A percentile compares a stretch with the other conserved stretches of the same genome.
phyloP scores from a whole-genome alignment of 2,329 filamentous ascomycete species.

The Cordyceps javanica region DNA sequence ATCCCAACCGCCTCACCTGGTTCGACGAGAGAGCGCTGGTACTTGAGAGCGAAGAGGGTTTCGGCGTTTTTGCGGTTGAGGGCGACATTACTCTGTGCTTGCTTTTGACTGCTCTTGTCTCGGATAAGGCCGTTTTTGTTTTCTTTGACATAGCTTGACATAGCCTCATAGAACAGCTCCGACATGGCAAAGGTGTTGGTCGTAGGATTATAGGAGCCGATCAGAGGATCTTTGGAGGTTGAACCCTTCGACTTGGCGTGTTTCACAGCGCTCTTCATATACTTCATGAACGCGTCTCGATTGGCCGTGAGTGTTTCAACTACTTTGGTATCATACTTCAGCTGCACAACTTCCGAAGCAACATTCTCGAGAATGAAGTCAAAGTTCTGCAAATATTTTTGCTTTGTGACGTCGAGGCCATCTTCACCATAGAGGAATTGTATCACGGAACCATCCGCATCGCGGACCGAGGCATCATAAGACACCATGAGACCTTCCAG shows the following conservation, averaged over 20 bases:
- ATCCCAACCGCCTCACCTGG: slow-evolving; percentile 96
- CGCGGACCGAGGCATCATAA: slow-evolving; percentile 90
- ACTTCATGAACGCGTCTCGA: slow-evolving; percentile 59
- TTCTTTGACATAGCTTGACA: slow-evolving; percentile 70
- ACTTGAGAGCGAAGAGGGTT: slow-evolving; percentile 83
- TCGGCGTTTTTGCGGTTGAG: slow-evolving; percentile 69
- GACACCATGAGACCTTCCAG: slow-evolving; percentile 92
- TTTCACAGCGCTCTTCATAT: slow-evolving; percentile 78
- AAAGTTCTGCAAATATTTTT: slow-evolving; percentile 86
- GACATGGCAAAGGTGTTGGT: slow-evolving; percentile 81
- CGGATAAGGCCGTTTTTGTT: slow-evolving; percentile 60
- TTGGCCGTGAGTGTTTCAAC: slow-evolving; percentile 42
- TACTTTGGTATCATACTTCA: slow-evolving; percentile 56
- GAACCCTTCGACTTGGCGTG: slow-evolving; percentile 51
- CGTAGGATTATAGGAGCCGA: slow-evolving; percentile 66
- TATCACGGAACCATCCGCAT: slow-evolving; percentile 86
- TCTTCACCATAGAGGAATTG: slow-evolving; percentile 98
- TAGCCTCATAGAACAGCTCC: slow-evolving; percentile 70
- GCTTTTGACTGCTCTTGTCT: slow-evolving; percentile 35
- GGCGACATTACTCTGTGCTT: slow-evolving; percentile 20
- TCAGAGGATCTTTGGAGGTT: slow-evolving; percentile 67
- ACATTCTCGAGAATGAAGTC: slow-evolving; percentile 85
- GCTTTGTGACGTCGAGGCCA: slow-evolving; percentile 87
- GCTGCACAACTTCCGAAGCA: slow-evolving; percentile 68
- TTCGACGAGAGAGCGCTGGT: slow-evolving; percentile 84